Evolutionary conservation across 2,329 filamentous ascomycete genomes (phyloP), one percentile per base, ranked within the genome.

Genomic region (Penicillium italicum): DNA sequence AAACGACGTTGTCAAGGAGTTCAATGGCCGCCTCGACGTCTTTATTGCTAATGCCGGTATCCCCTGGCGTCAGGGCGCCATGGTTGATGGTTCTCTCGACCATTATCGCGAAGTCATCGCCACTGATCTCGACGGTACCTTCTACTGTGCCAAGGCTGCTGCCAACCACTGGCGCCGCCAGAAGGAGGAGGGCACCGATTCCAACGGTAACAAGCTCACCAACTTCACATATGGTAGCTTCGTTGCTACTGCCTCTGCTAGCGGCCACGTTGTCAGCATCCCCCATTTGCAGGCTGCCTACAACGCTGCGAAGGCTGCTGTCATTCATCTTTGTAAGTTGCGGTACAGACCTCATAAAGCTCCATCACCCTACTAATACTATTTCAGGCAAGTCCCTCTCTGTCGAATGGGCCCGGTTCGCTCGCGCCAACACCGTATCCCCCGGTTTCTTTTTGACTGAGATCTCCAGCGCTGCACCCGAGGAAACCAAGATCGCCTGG

Each of bases 11-110:
- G 74, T 79, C 50, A 70, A 77, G 56, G 88, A 92, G 16, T 88
- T 92, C 74, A 85, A 88, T 67, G 86, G 86, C 56, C 83, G 88
- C 5, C 82, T 93, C 9, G 89, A 92, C 66, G 79, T 91, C 62
- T 91, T 93, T 65, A 83, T 92, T 42, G 89, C 89, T 63, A 93
- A 94, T 69, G 86, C 86, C 14, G 89, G 89, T 49, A 85, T 91
- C 50, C 81, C 85, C 0, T 92, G 88, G 88, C 85, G 82, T 2
- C 79, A 89, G 56, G 86, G 87, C 0, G 70, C 85, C 9, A 84
- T 88, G 69, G 78, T 90, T 34, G 85, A 89, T 58, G 87, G 85
- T 24, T 76, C 82, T 5, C 68, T 86, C 18, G 80, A 84, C 18
- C 82, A 84, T 65, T 89, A 89, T 75, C 80, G 80, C 47, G 82